phyloP scores from a whole-genome alignment of 75 land plant species.

The Chamaecyparis obtusa region DNA sequence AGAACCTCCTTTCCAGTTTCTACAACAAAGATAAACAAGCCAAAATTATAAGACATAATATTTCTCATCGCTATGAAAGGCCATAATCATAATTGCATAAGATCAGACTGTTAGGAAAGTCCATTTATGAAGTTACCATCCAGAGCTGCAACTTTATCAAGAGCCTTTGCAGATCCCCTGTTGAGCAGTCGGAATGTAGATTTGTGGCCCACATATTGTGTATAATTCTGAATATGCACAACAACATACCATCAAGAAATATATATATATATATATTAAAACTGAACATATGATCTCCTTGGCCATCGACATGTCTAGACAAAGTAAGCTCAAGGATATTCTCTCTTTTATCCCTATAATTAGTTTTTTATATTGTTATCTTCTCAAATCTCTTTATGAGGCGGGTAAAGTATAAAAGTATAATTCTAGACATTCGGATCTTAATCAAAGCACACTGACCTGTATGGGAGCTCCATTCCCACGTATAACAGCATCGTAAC shows the following conservation, averaged over 20 bases:
- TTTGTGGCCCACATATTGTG: constrained; percentile 81
- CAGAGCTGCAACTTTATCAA: constrained; percentile 90
- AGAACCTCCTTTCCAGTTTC: constrained; percentile 81
- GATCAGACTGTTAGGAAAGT: background rate
- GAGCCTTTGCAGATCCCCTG: constrained; percentile 96
- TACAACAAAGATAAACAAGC: constrained; percentile 24
- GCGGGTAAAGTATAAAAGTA: background rate
- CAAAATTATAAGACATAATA: background rate
- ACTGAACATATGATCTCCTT: background rate
- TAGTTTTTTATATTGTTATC: background rate
- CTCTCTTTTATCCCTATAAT: background rate
- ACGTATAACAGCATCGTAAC: constrained; percentile 78
- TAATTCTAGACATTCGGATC: background rate
- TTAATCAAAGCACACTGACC: constrained; percentile 31
- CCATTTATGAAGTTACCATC: constrained; percentile 49
- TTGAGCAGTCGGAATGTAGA: constrained; percentile 90
- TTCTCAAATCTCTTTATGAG: background rate
- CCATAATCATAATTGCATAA: background rate
- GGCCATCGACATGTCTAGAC: background rate
- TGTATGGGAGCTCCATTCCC: constrained; percentile 91
- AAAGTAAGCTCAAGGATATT: constrained; percentile 2
- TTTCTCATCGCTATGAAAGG: background rate
- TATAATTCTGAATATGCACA: constrained; percentile 65
- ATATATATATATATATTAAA: background rate
- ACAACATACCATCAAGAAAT: constrained; percentile 1